Evolutionary conservation across 176 grass and related monocot species (phyloP).

Genomic region (Pontederia crassipes): DNA sequence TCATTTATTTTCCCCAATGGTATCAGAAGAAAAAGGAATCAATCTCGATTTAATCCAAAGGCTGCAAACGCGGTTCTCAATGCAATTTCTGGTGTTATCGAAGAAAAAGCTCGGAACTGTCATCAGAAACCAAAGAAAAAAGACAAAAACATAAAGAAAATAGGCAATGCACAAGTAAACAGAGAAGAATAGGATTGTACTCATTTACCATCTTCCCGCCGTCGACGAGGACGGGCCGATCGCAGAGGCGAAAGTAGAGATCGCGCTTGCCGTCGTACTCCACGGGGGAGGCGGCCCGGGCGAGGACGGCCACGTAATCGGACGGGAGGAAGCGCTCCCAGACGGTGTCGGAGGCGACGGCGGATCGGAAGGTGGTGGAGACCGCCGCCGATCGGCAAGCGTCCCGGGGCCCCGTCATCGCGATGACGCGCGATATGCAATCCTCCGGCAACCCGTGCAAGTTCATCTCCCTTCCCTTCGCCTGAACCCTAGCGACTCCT

Average conservation of each 20-base stretch:
- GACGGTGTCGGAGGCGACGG: slow-evolving; percentile 10
- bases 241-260: slow-evolving; percentile 26
- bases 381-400: slow-evolving; percentile 20
- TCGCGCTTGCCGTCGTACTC: slow-evolving; percentile 4
- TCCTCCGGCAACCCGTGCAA: slow-evolving; percentile 14
- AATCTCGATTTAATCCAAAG: no score
- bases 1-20: no score
- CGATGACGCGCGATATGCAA: slow-evolving; percentile 13
- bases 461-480: no score
- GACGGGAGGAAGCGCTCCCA: slow-evolving; percentile 14
- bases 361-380: slow-evolving; percentile 13
- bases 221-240: slow-evolving; percentile 19
- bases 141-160: no score
- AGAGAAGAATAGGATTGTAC: no score
- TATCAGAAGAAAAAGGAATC: no score
- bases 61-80: no score
- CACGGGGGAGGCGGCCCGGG: slow-evolving; percentile 4
- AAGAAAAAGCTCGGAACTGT: no score
- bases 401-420: slow-evolving; percentile 16
- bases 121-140: no score
- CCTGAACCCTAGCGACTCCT: no score
- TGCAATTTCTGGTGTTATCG: no score
- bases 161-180: no score
- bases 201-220: slow-evolving; percentile 7
- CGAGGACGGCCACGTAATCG: slow-evolving; percentile 1